phyloP scores from a whole-genome alignment of 2,329 filamentous ascomycete species.

The Fusarium redolens region DNA sequence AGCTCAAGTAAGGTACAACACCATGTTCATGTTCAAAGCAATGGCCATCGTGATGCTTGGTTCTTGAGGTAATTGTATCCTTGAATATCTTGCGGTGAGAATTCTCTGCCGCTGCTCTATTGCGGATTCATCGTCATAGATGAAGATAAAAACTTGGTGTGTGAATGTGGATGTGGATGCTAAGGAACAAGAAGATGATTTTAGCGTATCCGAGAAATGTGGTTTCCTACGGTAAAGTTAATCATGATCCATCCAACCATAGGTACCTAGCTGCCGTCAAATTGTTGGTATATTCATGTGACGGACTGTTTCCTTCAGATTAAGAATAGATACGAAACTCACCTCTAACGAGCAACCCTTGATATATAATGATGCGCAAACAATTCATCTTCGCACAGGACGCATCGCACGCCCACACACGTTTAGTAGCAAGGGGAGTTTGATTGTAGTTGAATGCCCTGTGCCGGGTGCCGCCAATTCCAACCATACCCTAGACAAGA shows the following conservation, averaged over 20 bases:
- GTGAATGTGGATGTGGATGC: conserved; percentile 6
- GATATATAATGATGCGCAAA: conserved; percentile 14
- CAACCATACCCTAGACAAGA: conserved; percentile 22
- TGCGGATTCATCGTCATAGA: conserved; percentile 26
- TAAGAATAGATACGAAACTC: conserved; percentile 10
- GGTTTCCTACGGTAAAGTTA: not conserved
- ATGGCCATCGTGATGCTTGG: conserved; percentile 8
- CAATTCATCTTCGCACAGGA: conserved; percentile 27
- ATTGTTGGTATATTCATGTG: not conserved
- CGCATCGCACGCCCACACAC: conserved; percentile 12
- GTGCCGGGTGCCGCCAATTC: conserved; percentile 26
- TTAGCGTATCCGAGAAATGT: conserved; percentile 9
- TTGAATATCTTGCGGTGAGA: conserved; percentile 20
- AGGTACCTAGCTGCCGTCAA: not conserved
- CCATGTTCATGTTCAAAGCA: not conserved
- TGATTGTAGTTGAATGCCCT: conserved; percentile 26
- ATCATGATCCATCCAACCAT: not conserved
- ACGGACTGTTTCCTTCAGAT: not conserved
- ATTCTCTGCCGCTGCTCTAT: not conserved
- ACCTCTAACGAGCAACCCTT: conserved; percentile 6
- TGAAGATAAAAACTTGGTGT: conserved; percentile 1
- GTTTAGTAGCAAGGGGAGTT: conserved; percentile 15
- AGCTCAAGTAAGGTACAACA: not conserved
- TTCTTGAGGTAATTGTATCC: conserved; percentile 13
- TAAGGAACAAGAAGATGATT: not conserved